Evolutionary conservation across 495 filamentous ascomycete genomes (phyloP), one percentile per base, ranked within the genome.

Genomic region (Cercophora newfieldiana): DNA sequence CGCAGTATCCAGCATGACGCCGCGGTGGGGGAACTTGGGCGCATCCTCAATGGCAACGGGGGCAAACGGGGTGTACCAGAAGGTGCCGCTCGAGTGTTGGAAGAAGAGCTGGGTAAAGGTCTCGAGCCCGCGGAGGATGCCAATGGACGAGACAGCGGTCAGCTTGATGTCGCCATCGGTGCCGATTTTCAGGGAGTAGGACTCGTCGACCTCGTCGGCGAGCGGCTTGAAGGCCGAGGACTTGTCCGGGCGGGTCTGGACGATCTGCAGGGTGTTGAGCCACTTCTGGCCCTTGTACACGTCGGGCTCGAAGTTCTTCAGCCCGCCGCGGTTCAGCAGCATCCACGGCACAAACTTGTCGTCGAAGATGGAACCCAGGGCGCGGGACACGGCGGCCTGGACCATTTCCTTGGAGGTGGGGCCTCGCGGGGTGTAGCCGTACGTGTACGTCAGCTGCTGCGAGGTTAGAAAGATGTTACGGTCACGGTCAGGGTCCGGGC

Each of bases 41-140:
- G 77, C 69, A 72, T 94, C 91, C 26, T 71, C 74, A 72, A 94
- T 91, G 14, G 75, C 63, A 0, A 93, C 81, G 1, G 91, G 91
- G 1, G 89, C 90, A 21, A 82, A 72, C 1, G 81, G 82, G 0
- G 87, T 90, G 77, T 94, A 94, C 47, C 83, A 82, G 44, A 77
- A 80, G 19, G 75, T 72, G 5, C 78, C 81, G 14, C 74, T 63
- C 26, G 89, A 87, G 72, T 90, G 87, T 67, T 82, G 63, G 77
- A 83, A 94, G 79, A 94, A 94, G 21, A 94, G 81, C 78, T 94
- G 91, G 3, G 82, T 81, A 72, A 94, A 89, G 3, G 89, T 88
- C 61, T 88, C 84, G 14, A 94, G 76, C 14, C 80, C 91, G 55
- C 86, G 86, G 5, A 90, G 77, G 8, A 93, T 74, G 61, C 90